A percentile compares a stretch with the other conserved stretches of the same genome.
These are phyloP conservation scores for Tylopilus sp. DNA, from an alignment of 768 basidiomycete genomes.

Conservation along the genomic window DNA sequence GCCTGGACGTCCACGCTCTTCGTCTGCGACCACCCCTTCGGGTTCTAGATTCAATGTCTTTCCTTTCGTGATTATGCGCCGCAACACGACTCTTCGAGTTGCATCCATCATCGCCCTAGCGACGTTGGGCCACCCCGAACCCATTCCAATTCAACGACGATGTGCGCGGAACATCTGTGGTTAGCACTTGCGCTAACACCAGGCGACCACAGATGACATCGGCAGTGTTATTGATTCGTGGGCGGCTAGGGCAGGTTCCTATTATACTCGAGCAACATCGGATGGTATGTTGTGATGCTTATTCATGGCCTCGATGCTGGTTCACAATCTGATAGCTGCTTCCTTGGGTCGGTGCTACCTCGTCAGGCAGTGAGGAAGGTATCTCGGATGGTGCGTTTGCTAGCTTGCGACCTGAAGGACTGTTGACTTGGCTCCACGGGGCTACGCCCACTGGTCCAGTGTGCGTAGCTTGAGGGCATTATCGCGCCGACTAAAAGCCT, in stretches of 20 bases:
- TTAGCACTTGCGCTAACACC: constrained; percentile 4
- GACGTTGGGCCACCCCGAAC: constrained; percentile 35
- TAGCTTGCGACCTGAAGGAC: too few relatives aligned
- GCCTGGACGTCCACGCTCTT: background rate
- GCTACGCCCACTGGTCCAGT: background rate
- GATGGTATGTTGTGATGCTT: constrained; percentile 7
- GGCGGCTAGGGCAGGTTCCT: constrained; percentile 35
- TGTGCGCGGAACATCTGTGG: constrained; percentile 28
- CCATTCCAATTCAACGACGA: constrained; percentile 39
- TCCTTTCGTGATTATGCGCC: constrained; percentile 10
- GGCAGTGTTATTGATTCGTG: constrained; percentile 37
- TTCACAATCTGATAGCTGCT: constrained; percentile 5
- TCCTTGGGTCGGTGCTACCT: constrained; percentile 17
- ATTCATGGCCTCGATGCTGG: background rate
- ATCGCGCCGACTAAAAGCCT: background rate
- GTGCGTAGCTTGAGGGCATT: constrained; percentile 17
- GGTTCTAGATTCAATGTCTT: background rate
- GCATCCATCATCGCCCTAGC: constrained; percentile 37
- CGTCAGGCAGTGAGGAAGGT: constrained; percentile 11
- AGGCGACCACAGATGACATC: constrained; percentile 26
- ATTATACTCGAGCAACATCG: constrained; percentile 29
- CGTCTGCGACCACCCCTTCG: constrained; percentile 7
- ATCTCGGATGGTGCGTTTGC: constrained; percentile 16
- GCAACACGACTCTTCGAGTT: constrained; percentile 30
- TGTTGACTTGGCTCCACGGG: constrained; percentile 15